phyloP scores from a whole-genome alignment of 345 rosid species.

The Brassica juncea region DNA sequence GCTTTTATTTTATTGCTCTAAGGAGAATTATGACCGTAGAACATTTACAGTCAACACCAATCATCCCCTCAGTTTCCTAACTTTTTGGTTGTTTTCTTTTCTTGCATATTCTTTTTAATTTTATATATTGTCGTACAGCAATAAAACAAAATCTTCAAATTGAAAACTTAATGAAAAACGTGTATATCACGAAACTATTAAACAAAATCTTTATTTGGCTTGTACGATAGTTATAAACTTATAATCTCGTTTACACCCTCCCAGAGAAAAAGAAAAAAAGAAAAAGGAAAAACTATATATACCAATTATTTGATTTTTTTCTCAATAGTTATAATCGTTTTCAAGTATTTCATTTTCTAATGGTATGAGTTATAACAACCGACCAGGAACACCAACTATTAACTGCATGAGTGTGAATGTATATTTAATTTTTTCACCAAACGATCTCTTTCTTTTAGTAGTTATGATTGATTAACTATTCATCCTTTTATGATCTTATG shows the following conservation, averaged over 20 bases:
- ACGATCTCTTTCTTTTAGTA: slow-evolving; percentile 20
- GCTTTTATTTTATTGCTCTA: no score
- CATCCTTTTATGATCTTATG: neutral
- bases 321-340: slow-evolving; percentile 10
- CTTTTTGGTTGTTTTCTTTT: neutral
- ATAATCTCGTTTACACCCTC: neutral
- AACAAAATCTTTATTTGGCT: neutral
- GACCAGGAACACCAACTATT: slow-evolving; percentile 33
- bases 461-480: neutral
- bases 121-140: neutral
- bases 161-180: neutral
- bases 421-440: slow-evolving; percentile 8
- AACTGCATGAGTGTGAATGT: slow-evolving; percentile 20
- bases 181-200: neutral
- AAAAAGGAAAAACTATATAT: neutral
- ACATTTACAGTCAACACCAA: no score
- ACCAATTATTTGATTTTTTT: neutral
- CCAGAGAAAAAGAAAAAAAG: neutral
- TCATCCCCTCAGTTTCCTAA: neutral
- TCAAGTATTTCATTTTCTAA: slow-evolving; percentile 26
- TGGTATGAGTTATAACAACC: slow-evolving; percentile 39
- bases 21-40: no score
- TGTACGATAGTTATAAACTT: neutral
- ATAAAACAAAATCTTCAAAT: neutral
- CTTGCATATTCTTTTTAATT: neutral